These are phyloP conservation scores for Coprinopsis strossmayeri DNA, from an alignment of 768 basidiomycete species.

Conservation along the genomic window DNA sequence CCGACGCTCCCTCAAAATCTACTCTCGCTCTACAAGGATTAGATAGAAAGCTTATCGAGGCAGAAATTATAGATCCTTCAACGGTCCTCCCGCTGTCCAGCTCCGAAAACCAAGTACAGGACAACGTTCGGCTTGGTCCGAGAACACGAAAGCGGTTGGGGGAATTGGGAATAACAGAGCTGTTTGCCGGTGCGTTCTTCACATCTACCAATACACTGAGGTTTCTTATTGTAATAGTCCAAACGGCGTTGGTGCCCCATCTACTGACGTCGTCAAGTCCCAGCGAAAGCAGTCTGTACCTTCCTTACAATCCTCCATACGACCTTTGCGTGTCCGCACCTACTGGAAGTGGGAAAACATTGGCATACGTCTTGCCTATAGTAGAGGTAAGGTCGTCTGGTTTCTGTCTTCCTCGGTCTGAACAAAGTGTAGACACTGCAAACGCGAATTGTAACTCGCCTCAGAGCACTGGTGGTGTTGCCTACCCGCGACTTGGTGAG, in stretches of 20 bases:
- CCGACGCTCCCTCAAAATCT: slow-evolving; percentile 62
- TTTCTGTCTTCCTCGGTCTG: neutral
- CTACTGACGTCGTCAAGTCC: slow-evolving; percentile 48
- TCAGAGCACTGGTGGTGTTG: slow-evolving; percentile 84
- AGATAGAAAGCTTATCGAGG: slow-evolving; percentile 64
- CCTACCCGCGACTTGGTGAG: slow-evolving; percentile 91
- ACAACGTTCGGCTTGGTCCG: slow-evolving; percentile 46
- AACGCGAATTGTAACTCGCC: slow-evolving; percentile 65
- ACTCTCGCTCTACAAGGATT: slow-evolving; percentile 74
- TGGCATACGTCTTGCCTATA: slow-evolving; percentile 93
- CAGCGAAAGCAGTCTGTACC: slow-evolving; percentile 45
- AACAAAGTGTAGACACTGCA: slow-evolving; percentile 52
- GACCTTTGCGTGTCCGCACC: slow-evolving; percentile 96
- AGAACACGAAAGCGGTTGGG: slow-evolving; percentile 56
- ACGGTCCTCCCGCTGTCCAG: slow-evolving; percentile 38
- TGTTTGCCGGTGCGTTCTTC: slow-evolving; percentile 73
- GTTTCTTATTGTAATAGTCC: slow-evolving; percentile 46
- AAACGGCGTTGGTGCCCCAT: slow-evolving; percentile 82
- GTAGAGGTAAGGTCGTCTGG: slow-evolving; percentile 56
- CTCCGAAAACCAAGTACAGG: slow-evolving; percentile 31
- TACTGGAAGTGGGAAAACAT: slow-evolving; percentile 95
- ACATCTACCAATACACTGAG: neutral
- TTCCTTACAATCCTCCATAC: slow-evolving; percentile 55
- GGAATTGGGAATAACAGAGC: slow-evolving; percentile 75
- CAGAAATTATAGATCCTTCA: slow-evolving; percentile 60